These are phyloP conservation scores for Pseudisothecium myosuroides DNA, from an alignment of 225 moss, liverwort and hornwort genomes.

Conservation along the genomic window DNA sequence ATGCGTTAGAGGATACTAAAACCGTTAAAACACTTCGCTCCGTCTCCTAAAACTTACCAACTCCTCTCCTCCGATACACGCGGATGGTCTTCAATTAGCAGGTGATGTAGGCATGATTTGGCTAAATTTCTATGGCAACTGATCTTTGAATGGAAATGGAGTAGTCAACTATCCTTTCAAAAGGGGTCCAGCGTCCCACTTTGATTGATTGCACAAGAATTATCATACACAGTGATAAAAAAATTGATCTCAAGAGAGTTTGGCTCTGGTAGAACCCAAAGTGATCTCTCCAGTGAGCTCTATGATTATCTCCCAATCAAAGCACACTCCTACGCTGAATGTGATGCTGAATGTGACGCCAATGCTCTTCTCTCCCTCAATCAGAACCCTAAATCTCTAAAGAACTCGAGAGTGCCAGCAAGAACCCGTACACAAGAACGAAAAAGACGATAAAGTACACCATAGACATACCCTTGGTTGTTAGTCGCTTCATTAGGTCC, in stretches of 20 bases:
- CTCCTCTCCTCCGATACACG: background rate
- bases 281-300: background rate
- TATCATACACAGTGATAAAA: background rate
- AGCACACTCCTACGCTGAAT: background rate
- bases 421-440: background rate
- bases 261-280: background rate
- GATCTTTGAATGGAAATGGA: background rate
- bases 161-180: background rate
- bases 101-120: background rate
- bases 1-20: background rate
- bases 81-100: background rate
- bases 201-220: background rate
- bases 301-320: background rate
- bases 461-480: slow-evolving; percentile 26
- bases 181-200: background rate
- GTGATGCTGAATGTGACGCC: background rate
- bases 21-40: background rate
- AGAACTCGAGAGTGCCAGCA: background rate
- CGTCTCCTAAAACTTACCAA: background rate
- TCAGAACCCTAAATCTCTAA: background rate
- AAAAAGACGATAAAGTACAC: background rate
- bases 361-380: background rate
- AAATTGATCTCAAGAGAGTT: background rate
- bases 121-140: background rate
- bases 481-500: slow-evolving; percentile 22